Evolutionary conservation across 192 early-diverging fungal species (phyloP).

Genomic region (Coemansia sp.): DNA sequence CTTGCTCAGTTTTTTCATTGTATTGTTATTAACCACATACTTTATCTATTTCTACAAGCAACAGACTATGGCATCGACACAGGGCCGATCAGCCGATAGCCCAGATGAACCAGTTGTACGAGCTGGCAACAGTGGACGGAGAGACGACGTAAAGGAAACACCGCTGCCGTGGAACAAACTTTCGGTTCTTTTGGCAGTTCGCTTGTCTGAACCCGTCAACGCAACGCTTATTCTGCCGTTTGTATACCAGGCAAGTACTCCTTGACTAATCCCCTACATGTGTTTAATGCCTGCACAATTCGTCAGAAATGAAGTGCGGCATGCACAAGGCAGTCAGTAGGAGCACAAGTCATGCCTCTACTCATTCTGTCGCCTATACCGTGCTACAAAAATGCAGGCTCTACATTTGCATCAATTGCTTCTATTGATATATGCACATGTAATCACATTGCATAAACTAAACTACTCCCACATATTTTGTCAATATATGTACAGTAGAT

Average conservation of each 20-base stretch:
- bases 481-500: constrained; percentile 46
- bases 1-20: not conserved
- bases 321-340: not conserved
- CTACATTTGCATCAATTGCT: not conserved
- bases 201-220: constrained; percentile 71
- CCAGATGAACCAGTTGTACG: not conserved
- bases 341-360: not conserved
- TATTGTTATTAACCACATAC: not conserved
- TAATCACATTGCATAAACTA: not conserved
- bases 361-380: too few species aligned
- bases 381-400: too few species aligned
- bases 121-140: not conserved
- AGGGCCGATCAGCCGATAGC: not conserved
- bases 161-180: constrained; percentile 51
- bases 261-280: not conserved
- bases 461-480: not conserved
- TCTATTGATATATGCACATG: constrained; percentile 2
- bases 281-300: too few species aligned
- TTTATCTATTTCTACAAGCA: not conserved
- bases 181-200: constrained; percentile 26
- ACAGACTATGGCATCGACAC: not conserved
- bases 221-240: constrained; percentile 82
- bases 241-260: constrained; percentile 63
- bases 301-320: not conserved
- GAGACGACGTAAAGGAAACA: constrained; percentile 27